These are phyloP conservation scores for Phyllosticta capitalensis DNA, from an alignment of 2,329 filamentous ascomycete species.

Conservation along the genomic window DNA sequence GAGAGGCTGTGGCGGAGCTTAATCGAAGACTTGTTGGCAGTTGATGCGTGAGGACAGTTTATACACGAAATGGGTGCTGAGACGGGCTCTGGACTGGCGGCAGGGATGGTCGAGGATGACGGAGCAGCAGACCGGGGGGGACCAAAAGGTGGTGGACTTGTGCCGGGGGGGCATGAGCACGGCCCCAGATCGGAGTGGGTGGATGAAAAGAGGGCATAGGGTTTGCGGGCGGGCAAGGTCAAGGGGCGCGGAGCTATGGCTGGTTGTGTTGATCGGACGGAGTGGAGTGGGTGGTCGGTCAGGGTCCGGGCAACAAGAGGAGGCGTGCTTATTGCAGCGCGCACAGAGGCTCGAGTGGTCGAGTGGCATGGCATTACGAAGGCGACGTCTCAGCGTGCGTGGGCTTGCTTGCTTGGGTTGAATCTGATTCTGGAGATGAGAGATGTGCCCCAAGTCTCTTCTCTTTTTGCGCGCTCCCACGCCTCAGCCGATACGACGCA, in stretches of 20 bases:
- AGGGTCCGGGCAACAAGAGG: constrained; percentile 3
- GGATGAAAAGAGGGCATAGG: constrained; percentile 4
- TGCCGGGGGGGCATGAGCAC: constrained; percentile 1
- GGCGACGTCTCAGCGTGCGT: constrained; percentile 8
- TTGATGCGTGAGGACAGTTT: constrained; percentile 11
- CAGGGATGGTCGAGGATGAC: constrained; percentile 11
- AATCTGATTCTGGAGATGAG: background rate
- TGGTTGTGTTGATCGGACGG: background rate
- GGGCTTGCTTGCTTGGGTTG: constrained; percentile 1
- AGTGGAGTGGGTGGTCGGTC: background rate
- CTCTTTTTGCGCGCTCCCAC: too few relatives aligned
- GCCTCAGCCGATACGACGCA: too few relatives aligned
- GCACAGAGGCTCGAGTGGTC: background rate
- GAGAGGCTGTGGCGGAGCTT: constrained; percentile 11
- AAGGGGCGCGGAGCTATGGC: constrained; percentile 1
- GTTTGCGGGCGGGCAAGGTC: constrained; percentile 1
- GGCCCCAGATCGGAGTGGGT: background rate
- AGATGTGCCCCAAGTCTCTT: background rate
- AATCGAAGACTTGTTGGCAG: constrained; percentile 6
- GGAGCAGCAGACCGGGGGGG: constrained; percentile 6
- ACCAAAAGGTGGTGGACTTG: background rate
- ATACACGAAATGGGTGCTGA: constrained; percentile 6
- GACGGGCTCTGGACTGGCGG: background rate
- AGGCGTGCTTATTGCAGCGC: constrained; percentile 9
- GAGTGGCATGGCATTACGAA: constrained; percentile 1